Evolutionary conservation across 2,329 filamentous ascomycete genomes (phyloP), one percentile per base, ranked within the genome.

Genomic region (Talaromyces sp.): DNA sequence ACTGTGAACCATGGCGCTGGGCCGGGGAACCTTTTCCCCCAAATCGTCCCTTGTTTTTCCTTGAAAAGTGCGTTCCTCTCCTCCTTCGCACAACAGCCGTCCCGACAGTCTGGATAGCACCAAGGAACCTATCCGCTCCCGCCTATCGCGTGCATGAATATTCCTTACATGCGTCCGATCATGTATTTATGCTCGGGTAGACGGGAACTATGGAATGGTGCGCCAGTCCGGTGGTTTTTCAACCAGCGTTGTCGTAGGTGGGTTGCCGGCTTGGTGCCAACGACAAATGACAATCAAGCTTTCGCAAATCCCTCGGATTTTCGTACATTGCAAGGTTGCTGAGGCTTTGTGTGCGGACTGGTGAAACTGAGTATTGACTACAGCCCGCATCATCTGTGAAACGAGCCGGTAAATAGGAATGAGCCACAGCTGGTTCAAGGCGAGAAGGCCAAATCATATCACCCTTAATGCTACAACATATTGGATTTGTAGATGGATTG

Each of bases 191-290:
- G 40, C 58, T 46, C 54, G 56, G 56, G 48, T 57, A 66, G 46
- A 40, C 65, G 65, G 65, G 65, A 61, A 58, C 65, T 66, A 66
- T 64, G 50, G 50, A 59, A 55, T 65, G 65, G 63, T 57, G 65
- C 50, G 57, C 63, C 65, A 63, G 55, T 52, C 60, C 54, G 62
- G 63, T 42, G 60, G 65, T 54, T 55, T 35, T 18, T 31, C 31
- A 55, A 31, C 33, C 35, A 61, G 33, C 23, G 48, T 40, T 57
- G 8, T 42, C 54, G 35, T 31, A 28, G 35, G 21, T 25, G 35
- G 16, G 25, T 28, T 57, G 54, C 16, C 21, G n/a, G 12, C 11
- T 39, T n/a, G 37, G 37, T 16, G 12, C 52, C 18, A 21, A 37
- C 16, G 35, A 23, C 21, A 42, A 42, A 54, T 23, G 21, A 28